Evolutionary conservation across 73 alveolate genomes (phyloP), one percentile per base, ranked within the genome.

Genomic region (Paramecium biaurelia): DNA sequence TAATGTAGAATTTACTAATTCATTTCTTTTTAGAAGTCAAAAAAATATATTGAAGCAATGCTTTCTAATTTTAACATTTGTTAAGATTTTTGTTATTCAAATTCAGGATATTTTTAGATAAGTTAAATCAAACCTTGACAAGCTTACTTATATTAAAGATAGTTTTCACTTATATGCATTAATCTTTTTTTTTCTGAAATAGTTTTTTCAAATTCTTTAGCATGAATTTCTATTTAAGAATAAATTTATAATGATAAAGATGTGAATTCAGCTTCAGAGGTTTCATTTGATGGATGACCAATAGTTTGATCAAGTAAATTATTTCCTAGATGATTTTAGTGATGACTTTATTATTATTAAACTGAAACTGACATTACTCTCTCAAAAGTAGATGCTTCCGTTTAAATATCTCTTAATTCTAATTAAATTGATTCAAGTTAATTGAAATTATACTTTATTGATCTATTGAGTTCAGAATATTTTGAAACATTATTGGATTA

Each of bases 101-200:
- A 74, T 37, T 0, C 11, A 3, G 87, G 87, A 74, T 74, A 74
- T 11, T 74, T 74, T 41, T 74, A n/a, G 2, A 74, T 74, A 8
- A 74, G 8, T n/a, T 74, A 32, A 1, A 74, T 74, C 26, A 74
- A 41, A 4, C 41, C 59, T 41, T 74, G 35, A 34, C 87, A 74
- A 2, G 38, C 87, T 74, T 74, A 37, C n/a, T 74, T 74, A 74
- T 37, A 74, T 74, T 74, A 35, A n/a, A n/a, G 37, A 41, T 74
- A 34, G n/a, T 74, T 34, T 20, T 74, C 20, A 10, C 87, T 74
- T 12, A 74, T 74, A 24, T 74, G 32, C 87, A 37, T 74, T 74
- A 74, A 28, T 74, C 86, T 72, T 34, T 38, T 72, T 35, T 72
- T 35, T 7, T 72, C 86, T 35, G 86, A 72, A 35, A 72, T 72